Evolutionary conservation across 1,139 yeast species (phyloP).

Genomic region (Pichia sp.): DNA sequence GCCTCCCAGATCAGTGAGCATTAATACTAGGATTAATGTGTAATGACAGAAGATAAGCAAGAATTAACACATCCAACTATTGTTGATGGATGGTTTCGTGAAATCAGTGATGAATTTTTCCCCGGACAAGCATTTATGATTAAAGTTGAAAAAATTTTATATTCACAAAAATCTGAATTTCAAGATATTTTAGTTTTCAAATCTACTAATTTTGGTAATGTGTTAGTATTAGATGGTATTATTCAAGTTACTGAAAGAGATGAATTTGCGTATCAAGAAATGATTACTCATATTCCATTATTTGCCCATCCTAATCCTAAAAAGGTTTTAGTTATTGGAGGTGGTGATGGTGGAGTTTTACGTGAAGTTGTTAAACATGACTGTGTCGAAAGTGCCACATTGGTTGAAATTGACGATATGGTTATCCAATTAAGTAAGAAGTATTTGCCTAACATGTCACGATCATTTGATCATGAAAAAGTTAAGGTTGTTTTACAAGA

Average conservation of each 20-base stretch:
- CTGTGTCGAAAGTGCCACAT: constrained; percentile 77
- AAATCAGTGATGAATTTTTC: constrained; percentile 83
- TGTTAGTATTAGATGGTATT: constrained; percentile 84
- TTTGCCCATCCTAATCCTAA: constrained; percentile 91
- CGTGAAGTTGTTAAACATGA: constrained; percentile 90
- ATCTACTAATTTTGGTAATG: constrained; percentile 87
- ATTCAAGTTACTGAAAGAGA: constrained; percentile 94
- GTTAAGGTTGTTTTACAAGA: constrained; percentile 84
- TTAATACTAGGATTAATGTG: too few species aligned
- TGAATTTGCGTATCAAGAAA: constrained; percentile 93
- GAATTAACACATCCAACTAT: constrained; percentile 30
- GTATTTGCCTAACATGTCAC: constrained; percentile 79
- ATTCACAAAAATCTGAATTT: constrained; percentile 77
- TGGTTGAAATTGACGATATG: constrained; percentile 90
- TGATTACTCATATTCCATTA: constrained; percentile 88
- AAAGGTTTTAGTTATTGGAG: constrained; percentile 88
- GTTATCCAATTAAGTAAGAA: constrained; percentile 81
- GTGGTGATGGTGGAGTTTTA: constrained; percentile 96
- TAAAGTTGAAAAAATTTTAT: constrained; percentile 76
- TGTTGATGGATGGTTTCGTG: constrained; percentile 89
- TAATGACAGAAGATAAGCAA: not conserved
- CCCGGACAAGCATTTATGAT: constrained; percentile 93
- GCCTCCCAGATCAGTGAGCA: too few species aligned
- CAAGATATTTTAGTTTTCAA: constrained; percentile 90
- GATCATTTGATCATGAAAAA: constrained; percentile 74